A percentile compares a stretch with the other conserved stretches of the same genome.
Conservation (phyloP, 2,329 filamentous ascomycete species). For the Paracorniculantispora psalliotae region DNA sequence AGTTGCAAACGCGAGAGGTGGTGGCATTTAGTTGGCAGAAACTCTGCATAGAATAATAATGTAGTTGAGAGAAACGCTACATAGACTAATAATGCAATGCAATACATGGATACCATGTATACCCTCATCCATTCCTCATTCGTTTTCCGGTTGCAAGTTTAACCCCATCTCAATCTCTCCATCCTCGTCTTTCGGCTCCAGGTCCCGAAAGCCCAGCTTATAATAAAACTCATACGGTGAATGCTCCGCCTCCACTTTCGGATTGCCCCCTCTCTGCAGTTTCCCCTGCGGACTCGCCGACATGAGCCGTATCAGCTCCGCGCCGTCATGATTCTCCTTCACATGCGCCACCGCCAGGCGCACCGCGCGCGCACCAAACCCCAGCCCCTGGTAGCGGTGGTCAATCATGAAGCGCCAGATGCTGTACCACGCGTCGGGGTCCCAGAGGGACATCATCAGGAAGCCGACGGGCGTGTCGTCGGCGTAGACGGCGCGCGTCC, state of each 20-base stretch:
- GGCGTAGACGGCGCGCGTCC: slow-evolving; percentile 15
- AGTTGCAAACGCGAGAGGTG: neutral
- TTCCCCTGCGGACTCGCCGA: slow-evolving; percentile 11
- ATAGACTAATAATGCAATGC: neutral
- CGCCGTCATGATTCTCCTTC: neutral
- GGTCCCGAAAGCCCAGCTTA: slow-evolving; percentile 10
- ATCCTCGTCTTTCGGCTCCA: slow-evolving; percentile 2
- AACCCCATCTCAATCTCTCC: slow-evolving; percentile 11
- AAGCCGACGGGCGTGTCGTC: slow-evolving; percentile 13
- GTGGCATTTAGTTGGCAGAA: neutral
- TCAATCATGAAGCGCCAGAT: slow-evolving; percentile 16
- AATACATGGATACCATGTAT: neutral
- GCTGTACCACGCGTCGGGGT: slow-evolving; percentile 5
- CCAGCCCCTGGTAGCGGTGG: slow-evolving; percentile 4
- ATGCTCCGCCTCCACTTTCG: neutral
- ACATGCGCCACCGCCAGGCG: slow-evolving; percentile 6
- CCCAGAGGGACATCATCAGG: slow-evolving; percentile 14
- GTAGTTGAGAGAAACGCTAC: neutral
- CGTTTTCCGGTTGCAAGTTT: neutral
- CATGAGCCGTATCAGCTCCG: neutral
- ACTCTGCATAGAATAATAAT: neutral
- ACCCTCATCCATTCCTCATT: too few species aligned
- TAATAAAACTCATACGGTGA: slow-evolving; percentile 12
- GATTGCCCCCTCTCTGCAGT: neutral
- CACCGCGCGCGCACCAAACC: slow-evolving; percentile 1